Percentiles rank a stretch among this genome's conserved stretches.
Conservation (phyloP, 352 stramenopile species). For the Phytophthora meadii region DNA sequence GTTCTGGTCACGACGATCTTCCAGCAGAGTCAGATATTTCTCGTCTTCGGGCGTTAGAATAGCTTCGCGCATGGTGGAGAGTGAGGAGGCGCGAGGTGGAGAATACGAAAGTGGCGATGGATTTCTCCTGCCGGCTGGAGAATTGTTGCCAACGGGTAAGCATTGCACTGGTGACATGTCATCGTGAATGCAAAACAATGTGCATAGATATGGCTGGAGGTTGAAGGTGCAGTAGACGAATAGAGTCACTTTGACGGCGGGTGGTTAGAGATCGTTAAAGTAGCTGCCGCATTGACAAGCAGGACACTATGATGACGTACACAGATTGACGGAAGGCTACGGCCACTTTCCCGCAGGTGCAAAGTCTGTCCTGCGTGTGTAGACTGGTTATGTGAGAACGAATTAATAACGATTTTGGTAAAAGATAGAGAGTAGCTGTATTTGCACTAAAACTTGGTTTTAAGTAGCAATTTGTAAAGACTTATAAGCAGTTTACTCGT, state of each 20-base stretch:
- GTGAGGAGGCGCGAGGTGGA: slow-evolving; percentile 5
- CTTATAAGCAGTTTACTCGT: no score
- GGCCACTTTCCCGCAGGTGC: no score
- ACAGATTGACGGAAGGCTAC: no score
- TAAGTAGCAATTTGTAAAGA: no score
- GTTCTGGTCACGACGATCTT: slow-evolving; percentile 49
- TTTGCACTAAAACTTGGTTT: no score
- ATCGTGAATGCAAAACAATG: slow-evolving; percentile 20
- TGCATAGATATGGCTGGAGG: slow-evolving; percentile 31
- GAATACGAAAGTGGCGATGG: neutral
- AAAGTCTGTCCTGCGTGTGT: no score
- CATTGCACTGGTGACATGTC: slow-evolving; percentile 27
- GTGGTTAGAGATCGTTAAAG: slow-evolving; percentile 1
- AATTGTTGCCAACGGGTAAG: slow-evolving; percentile 17
- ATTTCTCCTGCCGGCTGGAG: no score
- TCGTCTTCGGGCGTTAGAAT: slow-evolving; percentile 55
- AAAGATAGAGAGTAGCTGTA: no score
- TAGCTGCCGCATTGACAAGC: no score
- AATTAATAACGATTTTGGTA: no score
- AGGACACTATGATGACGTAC: neutral
- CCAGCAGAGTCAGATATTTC: slow-evolving; percentile 48
- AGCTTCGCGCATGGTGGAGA: slow-evolving; percentile 46
- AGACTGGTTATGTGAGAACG: no score
- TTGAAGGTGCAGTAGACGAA: slow-evolving; percentile 38
- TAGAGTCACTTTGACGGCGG: slow-evolving; percentile 16